Conservation (phyloP, 2,329 filamentous ascomycete genomes). For the Purpureocillium takamizusanense region DNA sequence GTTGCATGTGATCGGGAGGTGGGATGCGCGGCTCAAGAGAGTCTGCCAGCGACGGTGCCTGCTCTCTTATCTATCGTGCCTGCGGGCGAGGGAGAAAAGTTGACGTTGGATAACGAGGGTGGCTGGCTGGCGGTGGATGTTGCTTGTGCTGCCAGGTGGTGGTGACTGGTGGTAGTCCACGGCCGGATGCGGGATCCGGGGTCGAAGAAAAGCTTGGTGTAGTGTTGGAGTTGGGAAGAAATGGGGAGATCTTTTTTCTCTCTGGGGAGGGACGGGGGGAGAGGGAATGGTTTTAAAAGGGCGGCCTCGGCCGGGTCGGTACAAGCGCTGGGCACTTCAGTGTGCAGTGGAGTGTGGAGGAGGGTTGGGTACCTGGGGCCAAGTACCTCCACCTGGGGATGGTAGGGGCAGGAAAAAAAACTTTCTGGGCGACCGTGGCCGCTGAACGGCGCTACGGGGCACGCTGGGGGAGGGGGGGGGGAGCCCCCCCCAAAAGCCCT, state of each 20-base stretch:
- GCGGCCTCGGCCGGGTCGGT: constrained; percentile 23
- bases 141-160: no score
- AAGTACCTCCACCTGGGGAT: constrained; percentile 1
- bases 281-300: constrained; percentile 18
- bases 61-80: no score
- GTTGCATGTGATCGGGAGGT: constrained; percentile 58
- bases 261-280: constrained; percentile 11
- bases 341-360: constrained; percentile 1
- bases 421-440: neutral
- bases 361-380: neutral
- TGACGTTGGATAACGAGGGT: no score
- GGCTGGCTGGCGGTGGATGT: no score
- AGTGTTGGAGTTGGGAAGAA: constrained; percentile 9
- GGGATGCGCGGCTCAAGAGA: no score
- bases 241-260: constrained; percentile 9
- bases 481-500: no score
- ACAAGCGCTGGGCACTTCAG: constrained; percentile 4
- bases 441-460: neutral
- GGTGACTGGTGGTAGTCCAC: no score
- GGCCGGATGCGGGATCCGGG: neutral
- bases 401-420: neutral
- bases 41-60: no score
- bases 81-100: no score
- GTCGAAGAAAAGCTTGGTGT: neutral
- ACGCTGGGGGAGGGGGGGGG: neutral